Percentiles rank a stretch among this genome's conserved stretches.
These are phyloP conservation scores for Alternaria brassicicola DNA, from an alignment of 2,329 filamentous ascomycete genomes.

Conservation along the genomic window DNA sequence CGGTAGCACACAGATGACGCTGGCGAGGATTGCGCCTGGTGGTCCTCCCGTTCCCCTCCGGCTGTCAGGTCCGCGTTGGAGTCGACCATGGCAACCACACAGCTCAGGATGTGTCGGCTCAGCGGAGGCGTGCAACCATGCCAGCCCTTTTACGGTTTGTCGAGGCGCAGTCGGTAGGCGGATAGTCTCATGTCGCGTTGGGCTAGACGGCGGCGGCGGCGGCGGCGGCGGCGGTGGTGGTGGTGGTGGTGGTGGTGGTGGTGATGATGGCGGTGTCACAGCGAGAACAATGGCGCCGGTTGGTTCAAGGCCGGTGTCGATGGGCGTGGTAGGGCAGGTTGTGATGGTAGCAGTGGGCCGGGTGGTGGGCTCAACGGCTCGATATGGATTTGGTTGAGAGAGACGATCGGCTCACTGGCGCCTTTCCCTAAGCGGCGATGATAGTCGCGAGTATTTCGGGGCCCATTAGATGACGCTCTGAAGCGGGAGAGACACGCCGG, in stretches of 20 bases:
- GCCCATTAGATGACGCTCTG: slow-evolving; percentile 23
- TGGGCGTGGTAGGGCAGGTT: neutral
- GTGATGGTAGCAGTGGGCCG: neutral
- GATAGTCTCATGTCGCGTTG: slow-evolving; percentile 40
- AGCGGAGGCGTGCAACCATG: slow-evolving; percentile 43
- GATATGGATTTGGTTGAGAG: slow-evolving; percentile 26
- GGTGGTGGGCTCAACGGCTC: slow-evolving; percentile 18
- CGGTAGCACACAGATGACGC: slow-evolving; percentile 37
- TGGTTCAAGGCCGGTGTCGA: neutral
- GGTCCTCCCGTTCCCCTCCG: slow-evolving; percentile 20
- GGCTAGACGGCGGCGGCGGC: neutral
- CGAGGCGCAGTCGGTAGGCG: slow-evolving; percentile 19
- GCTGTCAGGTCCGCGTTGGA: slow-evolving; percentile 34
- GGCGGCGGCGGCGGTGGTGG: neutral
- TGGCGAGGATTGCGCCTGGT: slow-evolving; percentile 26
- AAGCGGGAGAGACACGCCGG: slow-evolving; percentile 20
- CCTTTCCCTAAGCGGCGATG: slow-evolving; percentile 18
- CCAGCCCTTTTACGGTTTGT: slow-evolving; percentile 24
- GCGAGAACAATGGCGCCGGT: slow-evolving; percentile 4
- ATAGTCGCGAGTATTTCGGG: slow-evolving; percentile 24
- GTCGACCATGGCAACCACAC: slow-evolving; percentile 39
- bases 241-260: neutral
- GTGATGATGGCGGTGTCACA: neutral
- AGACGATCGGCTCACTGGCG: slow-evolving; percentile 20
- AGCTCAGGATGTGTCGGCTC: slow-evolving; percentile 35